Conservation (phyloP, 2,329 filamentous ascomycete species). For the Emergomyces pasteurianus region DNA sequence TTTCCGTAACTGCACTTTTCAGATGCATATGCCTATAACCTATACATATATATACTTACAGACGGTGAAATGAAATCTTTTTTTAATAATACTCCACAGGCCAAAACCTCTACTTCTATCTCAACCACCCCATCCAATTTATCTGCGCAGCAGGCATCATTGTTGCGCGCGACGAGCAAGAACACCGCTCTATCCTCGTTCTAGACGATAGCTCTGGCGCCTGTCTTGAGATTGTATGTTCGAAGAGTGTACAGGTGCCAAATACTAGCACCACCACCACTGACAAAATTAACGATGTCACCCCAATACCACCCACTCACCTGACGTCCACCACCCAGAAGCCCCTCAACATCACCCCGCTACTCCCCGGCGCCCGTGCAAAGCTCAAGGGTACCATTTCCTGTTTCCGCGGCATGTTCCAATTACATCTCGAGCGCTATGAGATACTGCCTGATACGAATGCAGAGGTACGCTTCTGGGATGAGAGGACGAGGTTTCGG, state of each 20-base stretch:
- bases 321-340: constrained; percentile 15
- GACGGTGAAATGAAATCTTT: no score
- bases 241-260: constrained; percentile 20
- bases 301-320: not conserved
- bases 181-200: constrained; percentile 40
- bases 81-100: constrained; percentile 24
- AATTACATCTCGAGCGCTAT: constrained; percentile 44
- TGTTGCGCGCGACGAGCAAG: constrained; percentile 47
- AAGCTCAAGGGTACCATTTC: constrained; percentile 47
- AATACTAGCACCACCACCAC: constrained; percentile 13
- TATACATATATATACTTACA: not conserved
- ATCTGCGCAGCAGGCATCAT: constrained; percentile 59
- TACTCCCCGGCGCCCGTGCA: constrained; percentile 40
- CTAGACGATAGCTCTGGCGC: constrained; percentile 51
- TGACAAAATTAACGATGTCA: not conserved
- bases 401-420: constrained; percentile 38
- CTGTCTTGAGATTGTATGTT: constrained; percentile 44
- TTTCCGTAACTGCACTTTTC: not conserved
- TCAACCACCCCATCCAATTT: constrained; percentile 67
- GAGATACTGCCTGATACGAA: constrained; percentile 39
- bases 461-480: constrained; percentile 44
- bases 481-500: constrained; percentile 39
- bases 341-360: constrained; percentile 33
- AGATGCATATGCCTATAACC: not conserved
- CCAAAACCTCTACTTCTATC: constrained; percentile 50